phyloP scores from a whole-genome alignment of 78 protist species.

The Capsaspora owczarzaki region DNA sequence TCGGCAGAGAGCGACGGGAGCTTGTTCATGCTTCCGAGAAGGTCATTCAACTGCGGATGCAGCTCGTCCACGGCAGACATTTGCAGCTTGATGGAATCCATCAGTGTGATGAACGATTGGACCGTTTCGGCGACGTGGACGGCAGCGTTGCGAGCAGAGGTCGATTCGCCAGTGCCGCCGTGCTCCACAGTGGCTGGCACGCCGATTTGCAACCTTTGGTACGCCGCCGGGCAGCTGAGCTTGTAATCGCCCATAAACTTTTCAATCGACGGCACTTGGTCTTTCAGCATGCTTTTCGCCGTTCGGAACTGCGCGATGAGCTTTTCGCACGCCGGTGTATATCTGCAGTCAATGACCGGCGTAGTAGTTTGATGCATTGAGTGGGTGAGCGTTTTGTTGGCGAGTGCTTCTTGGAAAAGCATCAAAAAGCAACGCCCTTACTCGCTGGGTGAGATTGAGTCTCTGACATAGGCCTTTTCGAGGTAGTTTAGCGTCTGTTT shows the following conservation, averaged over 20 bases:
- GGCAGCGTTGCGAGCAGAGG: too few species aligned
- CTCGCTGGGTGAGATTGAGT: conserved; percentile 52
- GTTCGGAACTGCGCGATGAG: conserved; percentile 71
- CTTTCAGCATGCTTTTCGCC: conserved; percentile 36
- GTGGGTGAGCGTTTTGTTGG: too few species aligned
- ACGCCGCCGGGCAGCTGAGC: conserved; percentile 20
- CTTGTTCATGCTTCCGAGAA: conserved; percentile 48
- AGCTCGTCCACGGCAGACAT: conserved; percentile 68
- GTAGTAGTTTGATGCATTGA: background rate
- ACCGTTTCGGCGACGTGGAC: conserved; percentile 63
- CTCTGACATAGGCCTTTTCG: conserved; percentile 71
- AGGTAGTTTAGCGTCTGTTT: conserved; percentile 45
- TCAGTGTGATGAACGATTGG: conserved; percentile 65
- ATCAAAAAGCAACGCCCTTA: conserved; percentile 2
- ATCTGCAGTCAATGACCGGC: background rate
- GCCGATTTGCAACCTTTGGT: conserved; percentile 2
- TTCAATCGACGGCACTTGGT: conserved; percentile 22
- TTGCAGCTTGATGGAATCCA: conserved; percentile 66
- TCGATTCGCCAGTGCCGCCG: background rate
- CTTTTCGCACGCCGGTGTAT: conserved; percentile 62
- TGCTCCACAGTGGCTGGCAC: conserved; percentile 42
- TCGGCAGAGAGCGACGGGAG: conserved; percentile 43
- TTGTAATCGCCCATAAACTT: conserved; percentile 57
- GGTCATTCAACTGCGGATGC: conserved; percentile 56
- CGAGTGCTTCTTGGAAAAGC: background rate